Evolutionary conservation across 2,329 filamentous ascomycete species (phyloP), one percentile per base, ranked within the genome.

Genomic region (Aspergillus arachidicola): DNA sequence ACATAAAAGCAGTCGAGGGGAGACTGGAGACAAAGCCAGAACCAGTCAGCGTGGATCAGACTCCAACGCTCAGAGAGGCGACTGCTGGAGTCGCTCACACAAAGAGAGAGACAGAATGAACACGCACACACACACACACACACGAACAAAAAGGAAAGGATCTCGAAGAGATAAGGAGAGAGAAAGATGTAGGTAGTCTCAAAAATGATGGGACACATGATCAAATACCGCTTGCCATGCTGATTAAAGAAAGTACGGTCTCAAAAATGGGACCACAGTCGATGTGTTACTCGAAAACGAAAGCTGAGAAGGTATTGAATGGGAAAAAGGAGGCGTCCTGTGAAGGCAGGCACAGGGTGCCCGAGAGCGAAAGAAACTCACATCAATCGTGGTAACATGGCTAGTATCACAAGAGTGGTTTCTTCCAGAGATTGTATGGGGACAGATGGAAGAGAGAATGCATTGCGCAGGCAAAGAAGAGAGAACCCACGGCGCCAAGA

Each of bases 381-480:
- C 71, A 69, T 75, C 72, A 74, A 69, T 76, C 73, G 63, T 76
- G 67, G 64, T 60, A 75, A 71, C 69, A 73, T 74, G 70, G 72
- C 62, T 65, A 66, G 66, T 69, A 70, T 72, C 64, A 51, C 51
- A 64, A 54, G 62, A 64, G 53, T 55, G 61, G 57, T 60, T 68
- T 63, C 53, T 28, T 51, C 50, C 53, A 60, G 62, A 56, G 60
- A 32, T 50, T 59, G 59, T 61, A 32, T 9, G 26, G 48, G 30
- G 28, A 28, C 50, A 64, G 36, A 59, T 60, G 48, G 58, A 30
- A 58, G 51, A 58, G 58, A 61, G 64, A 64, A 62, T 67, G 68
- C 64, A 66, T 70, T 53, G 60, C 66, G 64, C 62, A 64, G 58
- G 64, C 54, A 64, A 50, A 43, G 57, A 65, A 55, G 59, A 54